These are phyloP conservation scores for Picocystis sp. DNA, from an alignment of 163 green algal species.

Conservation along the genomic window DNA sequence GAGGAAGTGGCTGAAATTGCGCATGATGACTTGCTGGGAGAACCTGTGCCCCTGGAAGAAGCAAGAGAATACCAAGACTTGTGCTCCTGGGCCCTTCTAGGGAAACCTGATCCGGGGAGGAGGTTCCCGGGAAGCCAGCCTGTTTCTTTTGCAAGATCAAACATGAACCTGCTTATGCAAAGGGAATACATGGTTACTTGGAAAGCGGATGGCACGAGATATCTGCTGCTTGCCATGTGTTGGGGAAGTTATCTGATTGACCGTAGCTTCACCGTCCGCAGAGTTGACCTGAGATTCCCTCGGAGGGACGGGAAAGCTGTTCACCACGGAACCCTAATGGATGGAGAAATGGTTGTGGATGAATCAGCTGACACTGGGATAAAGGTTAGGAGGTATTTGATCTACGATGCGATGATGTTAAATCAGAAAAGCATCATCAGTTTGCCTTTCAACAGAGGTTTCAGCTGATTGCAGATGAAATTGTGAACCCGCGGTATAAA, in stretches of 20 bases:
- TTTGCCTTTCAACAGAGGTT: constrained; percentile 40
- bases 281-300: constrained; percentile 55
- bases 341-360: constrained; percentile 96
- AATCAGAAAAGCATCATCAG: constrained; percentile 22
- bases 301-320: constrained; percentile 6
- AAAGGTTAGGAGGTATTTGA: constrained; percentile 29
- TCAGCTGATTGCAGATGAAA: constrained; percentile 28
- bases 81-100: too few relatives aligned
- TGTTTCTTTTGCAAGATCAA: constrained; percentile 55
- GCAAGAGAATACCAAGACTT: too few relatives aligned
- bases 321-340: constrained; percentile 66
- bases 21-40: constrained; percentile 13
- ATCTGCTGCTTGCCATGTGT: constrained; percentile 66
- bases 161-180: constrained; percentile 5
- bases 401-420: constrained; percentile 62
- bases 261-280: constrained; percentile 54
- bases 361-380: constrained; percentile 20
- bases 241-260: constrained; percentile 80
- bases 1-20: constrained; percentile 6
- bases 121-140: constrained; percentile 81
- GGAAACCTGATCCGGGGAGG: too few relatives aligned
- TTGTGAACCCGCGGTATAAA: constrained; percentile 27
- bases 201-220: constrained; percentile 94
- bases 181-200: constrained; percentile 64
- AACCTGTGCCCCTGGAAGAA: constrained; percentile 11